Evolutionary conservation across 352 stramenopile genomes (phyloP).

Genomic region (Albugo laibachii): DNA sequence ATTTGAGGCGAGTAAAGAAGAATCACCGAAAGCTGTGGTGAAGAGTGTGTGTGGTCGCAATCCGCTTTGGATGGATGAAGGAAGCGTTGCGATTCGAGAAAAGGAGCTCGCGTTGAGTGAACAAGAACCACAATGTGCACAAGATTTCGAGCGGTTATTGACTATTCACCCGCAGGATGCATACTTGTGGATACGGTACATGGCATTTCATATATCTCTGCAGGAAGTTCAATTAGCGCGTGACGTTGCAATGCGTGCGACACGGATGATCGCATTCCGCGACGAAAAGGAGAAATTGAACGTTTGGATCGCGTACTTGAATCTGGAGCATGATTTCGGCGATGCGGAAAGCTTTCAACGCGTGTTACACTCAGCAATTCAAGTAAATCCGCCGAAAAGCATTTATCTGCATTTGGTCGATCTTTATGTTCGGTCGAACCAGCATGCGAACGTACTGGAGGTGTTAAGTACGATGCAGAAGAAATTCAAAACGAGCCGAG

Average conservation of each 20-base stretch:
- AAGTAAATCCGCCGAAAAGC: slow-evolving; percentile 90
- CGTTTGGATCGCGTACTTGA: slow-evolving; percentile 90
- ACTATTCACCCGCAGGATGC: slow-evolving; percentile 87
- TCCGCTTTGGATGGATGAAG: slow-evolving; percentile 86
- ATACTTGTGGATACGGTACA: slow-evolving; percentile 95
- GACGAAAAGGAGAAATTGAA: slow-evolving; percentile 95
- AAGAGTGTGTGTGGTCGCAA: slow-evolving; percentile 80
- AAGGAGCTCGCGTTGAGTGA: slow-evolving; percentile 84
- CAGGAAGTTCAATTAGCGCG: slow-evolving; percentile 85
- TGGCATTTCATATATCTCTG: slow-evolving; percentile 92
- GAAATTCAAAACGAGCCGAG: slow-evolving; percentile 83
- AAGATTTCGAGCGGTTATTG: slow-evolving; percentile 91
- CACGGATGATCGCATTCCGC: slow-evolving; percentile 88
- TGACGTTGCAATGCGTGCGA: slow-evolving; percentile 83
- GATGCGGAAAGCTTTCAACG: slow-evolving; percentile 77
- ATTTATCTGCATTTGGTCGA: slow-evolving; percentile 90
- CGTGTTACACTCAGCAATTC: slow-evolving; percentile 81
- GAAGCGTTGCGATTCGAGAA: slow-evolving; percentile 82
- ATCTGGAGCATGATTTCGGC: slow-evolving; percentile 92
- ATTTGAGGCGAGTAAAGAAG: slow-evolving; percentile 49
- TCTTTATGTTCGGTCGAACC: slow-evolving; percentile 61
- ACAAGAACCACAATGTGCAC: slow-evolving; percentile 79
- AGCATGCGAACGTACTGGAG: slow-evolving; percentile 43
- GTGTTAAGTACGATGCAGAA: slow-evolving; percentile 80
- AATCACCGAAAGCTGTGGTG: slow-evolving; percentile 27